phyloP scores from a whole-genome alignment of 371 early-diverging fungal genomes.

The Mucor circinelloides region DNA sequence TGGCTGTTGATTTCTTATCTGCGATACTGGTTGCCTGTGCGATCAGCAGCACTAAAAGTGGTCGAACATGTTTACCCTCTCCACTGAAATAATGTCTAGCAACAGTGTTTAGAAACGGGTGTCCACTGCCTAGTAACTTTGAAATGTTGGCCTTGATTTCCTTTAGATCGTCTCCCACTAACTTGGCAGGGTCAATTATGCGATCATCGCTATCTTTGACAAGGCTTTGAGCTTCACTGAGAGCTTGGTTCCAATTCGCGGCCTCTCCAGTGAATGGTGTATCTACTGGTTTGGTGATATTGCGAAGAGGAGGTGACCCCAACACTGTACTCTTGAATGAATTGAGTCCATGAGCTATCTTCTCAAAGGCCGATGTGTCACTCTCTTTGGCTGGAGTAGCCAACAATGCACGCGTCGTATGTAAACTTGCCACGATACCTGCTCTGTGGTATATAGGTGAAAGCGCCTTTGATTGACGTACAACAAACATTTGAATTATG shows the following conservation, averaged over 20 bases:
- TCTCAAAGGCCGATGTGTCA: conserved; percentile 30
- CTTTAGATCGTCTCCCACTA: conserved; percentile 78
- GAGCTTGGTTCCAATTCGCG: conserved; percentile 56
- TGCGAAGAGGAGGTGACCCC: conserved; percentile 13
- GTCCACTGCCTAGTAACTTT: conserved; percentile 80
- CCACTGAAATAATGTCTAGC: conserved; percentile 88
- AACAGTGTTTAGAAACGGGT: conserved; percentile 87
- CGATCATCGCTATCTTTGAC: conserved; percentile 38
- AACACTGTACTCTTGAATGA: conserved; percentile 26
- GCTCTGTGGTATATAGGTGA: background rate
- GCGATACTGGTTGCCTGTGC: conserved; percentile 77
- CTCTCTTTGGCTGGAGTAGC: conserved; percentile 4
- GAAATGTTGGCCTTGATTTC: conserved; percentile 86
- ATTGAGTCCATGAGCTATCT: conserved; percentile 36
- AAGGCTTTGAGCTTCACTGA: conserved; percentile 53
- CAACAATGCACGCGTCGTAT: background rate
- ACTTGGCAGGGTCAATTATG: conserved; percentile 59
- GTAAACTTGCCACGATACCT: background rate
- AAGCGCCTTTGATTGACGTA: background rate
- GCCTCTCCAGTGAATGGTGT: conserved; percentile 41
- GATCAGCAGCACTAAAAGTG: conserved; percentile 87
- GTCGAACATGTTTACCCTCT: conserved; percentile 92
- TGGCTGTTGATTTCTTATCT: conserved; percentile 18
- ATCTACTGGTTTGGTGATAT: conserved; percentile 18
- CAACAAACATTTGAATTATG: background rate